Base-by-base conservation (phyloP, 352 stramenopile species). In the Phytophthora syringae region DNA sequence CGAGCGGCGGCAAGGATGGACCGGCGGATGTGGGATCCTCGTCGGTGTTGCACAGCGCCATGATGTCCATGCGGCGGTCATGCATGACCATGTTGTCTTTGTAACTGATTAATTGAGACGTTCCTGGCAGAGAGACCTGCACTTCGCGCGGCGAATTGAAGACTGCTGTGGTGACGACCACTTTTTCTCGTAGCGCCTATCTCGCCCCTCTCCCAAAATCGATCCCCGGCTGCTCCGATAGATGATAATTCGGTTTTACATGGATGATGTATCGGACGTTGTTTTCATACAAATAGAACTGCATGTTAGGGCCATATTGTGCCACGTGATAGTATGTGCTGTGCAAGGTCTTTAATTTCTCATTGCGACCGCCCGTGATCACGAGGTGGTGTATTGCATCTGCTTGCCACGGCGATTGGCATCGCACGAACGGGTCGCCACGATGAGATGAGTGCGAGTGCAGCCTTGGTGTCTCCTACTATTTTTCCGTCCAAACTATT, bases 51-150 rank as follows among this genome's bases (percentile, higher is more conserved):
- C 68, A 77, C 5, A 80, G 65, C 36, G 60, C 27, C 3, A 50
- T 56, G 50, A 80, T 80, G 57, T 70, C 60, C 72, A 80, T 77
- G 39, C 72, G 72, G 27, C 60, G 51, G 57, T 80, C 72, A 43
- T 63, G 56, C 24, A 30, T 21, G 51, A 20, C 61, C 67, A 75
- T 67, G 2, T 10, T n/a, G n/a, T n/a, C n/a, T n/a, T n/a, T n/a
- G n/a, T n/a, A n/a, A n/a, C 5, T 15, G 24, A n/a, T 45, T 10
- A 13, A n/a, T 4, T 24, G 6, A 45, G 6, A 21, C 20, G 30
- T 51, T 36, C 34, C 44, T 40, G 15, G 4, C 28, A 18, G 34
- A 32, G 34, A 32, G 25, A 40, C 15, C 18, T 50, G 13, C 45
- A 44, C 44, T 68, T 21, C 30, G 52, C 27, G 22, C 28, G 56